Percentiles rank a stretch among this genome's conserved stretches.
Evolutionary conservation across 176 grass and related monocot species (phyloP).

Genomic region (Bonia amplexicaulis): DNA sequence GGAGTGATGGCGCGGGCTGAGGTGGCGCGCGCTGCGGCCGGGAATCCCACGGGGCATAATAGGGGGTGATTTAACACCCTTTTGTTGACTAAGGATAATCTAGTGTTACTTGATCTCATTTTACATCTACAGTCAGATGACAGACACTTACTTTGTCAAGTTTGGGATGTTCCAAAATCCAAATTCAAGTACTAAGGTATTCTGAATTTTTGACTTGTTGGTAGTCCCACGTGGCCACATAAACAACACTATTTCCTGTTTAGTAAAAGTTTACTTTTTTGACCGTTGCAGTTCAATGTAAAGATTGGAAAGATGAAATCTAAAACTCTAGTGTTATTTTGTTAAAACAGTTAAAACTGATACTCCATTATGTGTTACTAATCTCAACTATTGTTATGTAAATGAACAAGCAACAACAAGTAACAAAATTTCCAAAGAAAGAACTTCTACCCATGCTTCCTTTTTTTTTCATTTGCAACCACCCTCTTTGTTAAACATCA

Average conservation of each 20-base stretch:
- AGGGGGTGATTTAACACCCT: conserved; percentile 27
- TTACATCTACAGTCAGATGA: conserved; percentile 25
- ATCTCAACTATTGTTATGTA: background rate
- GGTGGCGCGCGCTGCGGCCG: no score
- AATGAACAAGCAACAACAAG: conserved; percentile 9
- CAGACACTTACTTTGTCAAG: background rate
- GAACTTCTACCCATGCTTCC: conserved; percentile 12
- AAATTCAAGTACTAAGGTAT: background rate
- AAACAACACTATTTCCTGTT: background rate
- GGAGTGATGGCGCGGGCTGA: no score
- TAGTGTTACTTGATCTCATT: conserved; percentile 5
- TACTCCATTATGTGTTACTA: conserved; percentile 5
- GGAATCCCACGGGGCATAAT: no score
- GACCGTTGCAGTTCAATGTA: background rate
- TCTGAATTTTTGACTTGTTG: background rate
- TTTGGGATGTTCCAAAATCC: background rate
- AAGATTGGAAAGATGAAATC: background rate
- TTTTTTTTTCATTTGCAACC: conserved; percentile 18
- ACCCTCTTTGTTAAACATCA: conserved; percentile 39
- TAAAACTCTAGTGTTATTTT: conserved; percentile 8
- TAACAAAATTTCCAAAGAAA: conserved; percentile 3
- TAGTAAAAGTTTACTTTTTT: background rate
- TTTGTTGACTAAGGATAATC: conserved; percentile 1
- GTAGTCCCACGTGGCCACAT: background rate
- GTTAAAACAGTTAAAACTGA: background rate